Conservation (phyloP, 163 green algal species). For the Prototheca wickerhamii region DNA sequence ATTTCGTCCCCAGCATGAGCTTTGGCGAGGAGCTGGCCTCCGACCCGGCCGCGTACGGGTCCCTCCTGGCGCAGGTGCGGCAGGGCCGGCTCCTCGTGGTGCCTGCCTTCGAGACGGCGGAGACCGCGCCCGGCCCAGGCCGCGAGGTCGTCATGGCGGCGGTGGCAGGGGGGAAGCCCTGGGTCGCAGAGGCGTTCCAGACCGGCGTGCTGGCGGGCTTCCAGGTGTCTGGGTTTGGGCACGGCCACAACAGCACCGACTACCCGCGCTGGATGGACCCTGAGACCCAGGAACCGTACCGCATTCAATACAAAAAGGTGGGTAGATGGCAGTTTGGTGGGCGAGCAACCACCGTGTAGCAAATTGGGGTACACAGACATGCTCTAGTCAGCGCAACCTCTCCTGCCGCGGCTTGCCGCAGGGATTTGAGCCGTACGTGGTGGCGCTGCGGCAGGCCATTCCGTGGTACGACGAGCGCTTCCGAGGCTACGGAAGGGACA, state of each 20-base stretch:
- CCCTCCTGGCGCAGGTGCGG: constrained; percentile 18
- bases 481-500: constrained; percentile 18
- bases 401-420: too few relatives aligned
- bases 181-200: constrained; percentile 1
- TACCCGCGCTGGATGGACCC: constrained; percentile 18
- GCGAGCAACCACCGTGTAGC: too few relatives aligned
- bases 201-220: constrained; percentile 13
- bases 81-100: constrained; percentile 33
- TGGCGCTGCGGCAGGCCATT: constrained; percentile 18
- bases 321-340: too few relatives aligned
- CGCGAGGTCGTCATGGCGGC: constrained; percentile 15
- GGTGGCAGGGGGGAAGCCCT: constrained; percentile 19
- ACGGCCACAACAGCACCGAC: constrained; percentile 21
- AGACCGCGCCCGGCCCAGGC: constrained; percentile 15
- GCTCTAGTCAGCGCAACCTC: too few relatives aligned
- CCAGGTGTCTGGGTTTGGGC: constrained; percentile 15
- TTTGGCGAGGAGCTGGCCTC: constrained; percentile 17
- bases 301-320: too few relatives aligned
- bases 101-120: constrained; percentile 40
- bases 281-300: too few relatives aligned
- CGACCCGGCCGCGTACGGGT: neutral
- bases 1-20: constrained; percentile 39
- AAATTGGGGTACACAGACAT: too few relatives aligned
- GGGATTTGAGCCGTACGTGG: constrained; percentile 34
- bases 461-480: constrained; percentile 38